Base-by-base conservation (phyloP, 1,284 basidiomycete species). In the Rhodotorula glutinis region DNA sequence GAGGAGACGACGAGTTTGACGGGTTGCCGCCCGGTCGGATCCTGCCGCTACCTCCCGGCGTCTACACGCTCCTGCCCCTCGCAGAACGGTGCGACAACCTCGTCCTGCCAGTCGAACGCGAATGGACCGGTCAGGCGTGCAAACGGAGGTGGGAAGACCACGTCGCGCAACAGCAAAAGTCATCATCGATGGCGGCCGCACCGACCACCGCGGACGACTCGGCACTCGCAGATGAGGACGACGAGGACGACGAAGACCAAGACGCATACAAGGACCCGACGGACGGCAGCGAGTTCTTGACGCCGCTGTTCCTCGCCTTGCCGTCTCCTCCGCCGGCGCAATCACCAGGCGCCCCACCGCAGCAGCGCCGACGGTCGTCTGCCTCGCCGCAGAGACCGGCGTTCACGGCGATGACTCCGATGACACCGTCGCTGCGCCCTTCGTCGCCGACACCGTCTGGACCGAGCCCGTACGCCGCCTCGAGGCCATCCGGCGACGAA, bases 21-120 rank as follows among this genome's bases (percentile, higher is more conserved):
- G 38, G 46, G 25, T 62, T 60, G 14, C 46, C 55, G n/a, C 27
- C 41, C 27, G 27, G 46, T 2, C 56, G 38, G 41, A 52, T 38
- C 10, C 56, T 74, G 29, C 55, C 67, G 2, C 58, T 73, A 5
- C 72, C 73, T 1, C n/a, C 62, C 4, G 75, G 74, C 1, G 56
- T 47, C 19, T 74, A 70, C 58, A 71, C 75, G 3, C 65, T 75
- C 49, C 57, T 73, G 4, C 70, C 71, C 3, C 63, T 75, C 33
- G 60, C 74, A 40, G 65, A 72, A 23, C 30, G n/a, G 8, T 72
- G 70, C 63, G 66, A 75, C 63, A 75, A 75, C 64, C 53, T 60
- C 21, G n/a, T 29, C 14, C 44, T 75, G 19, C 74, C 74, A 2
- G 17, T 41, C 14, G 71, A 49, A 27, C 38, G 72, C 4, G 70